Evolutionary conservation across 2,329 filamentous ascomycete species (phyloP), one percentile per base, ranked within the genome.

Genomic region (Calonectria pauciramosa): DNA sequence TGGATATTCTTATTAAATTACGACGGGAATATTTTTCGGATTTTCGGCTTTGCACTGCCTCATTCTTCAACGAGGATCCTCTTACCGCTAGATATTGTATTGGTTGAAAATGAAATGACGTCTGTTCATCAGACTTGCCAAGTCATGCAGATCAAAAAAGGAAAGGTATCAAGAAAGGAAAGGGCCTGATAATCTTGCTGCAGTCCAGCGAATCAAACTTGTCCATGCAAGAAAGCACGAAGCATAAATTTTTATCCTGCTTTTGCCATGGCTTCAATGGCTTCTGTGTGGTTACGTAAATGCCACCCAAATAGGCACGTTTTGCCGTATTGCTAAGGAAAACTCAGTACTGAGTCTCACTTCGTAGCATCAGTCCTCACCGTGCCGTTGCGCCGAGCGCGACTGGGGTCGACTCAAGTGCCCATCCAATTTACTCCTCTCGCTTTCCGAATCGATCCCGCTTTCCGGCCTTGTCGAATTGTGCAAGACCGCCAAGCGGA

Each of bases 401-500:
- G 36, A 63, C 36, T 36, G 23, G 56, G 56, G 56, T 28, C 9
- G 23, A 63, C 36, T 63, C 36, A n/a, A 63, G 34, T 41, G 56
- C 34, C 56, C 56, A 63, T 63, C n/a, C 56, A 36, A 41, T 63
- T 63, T 63, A 41, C 56, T 63, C 41, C 47, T 63, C 52, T 41
- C 49, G 71, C 56, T 30, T 69, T 51, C 59, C 41, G 38, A 51
- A 20, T 69, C 49, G 34, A 63, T 63, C 56, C 76, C 41, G 70
- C 49, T 28, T 54, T 36, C 64, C 54, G 47, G 26, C 44, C 70
- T 71, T 65, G 71, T 75, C 60, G 73, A 70, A 60, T 54, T 70
- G 60, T 73, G 73, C 72, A 66, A 76, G 67, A 65, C 41, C 51
- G 79, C 79, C 79, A 80, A 80, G 79, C 74, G 73, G 66, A 47